A percentile compares a stretch with the other conserved stretches of the same genome.
These are phyloP conservation scores for Cenchrus purpureus DNA, from an alignment of 176 grass and related monocot species.

Conservation along the genomic window DNA sequence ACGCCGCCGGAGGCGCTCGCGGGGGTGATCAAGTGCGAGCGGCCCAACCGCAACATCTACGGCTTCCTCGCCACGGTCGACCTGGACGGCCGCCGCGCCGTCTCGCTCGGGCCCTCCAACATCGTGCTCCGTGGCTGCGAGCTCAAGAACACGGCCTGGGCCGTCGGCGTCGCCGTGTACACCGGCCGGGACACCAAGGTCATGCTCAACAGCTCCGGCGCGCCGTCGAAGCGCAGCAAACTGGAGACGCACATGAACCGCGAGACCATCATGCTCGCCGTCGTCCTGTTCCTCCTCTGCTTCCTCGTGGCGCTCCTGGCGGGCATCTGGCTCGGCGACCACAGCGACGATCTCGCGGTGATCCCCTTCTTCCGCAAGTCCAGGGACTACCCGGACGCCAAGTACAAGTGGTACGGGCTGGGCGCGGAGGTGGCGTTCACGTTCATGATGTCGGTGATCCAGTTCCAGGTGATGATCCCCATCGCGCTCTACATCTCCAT, in stretches of 20 bases:
- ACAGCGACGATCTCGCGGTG: slow-evolving; percentile 46
- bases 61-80: slow-evolving; percentile 85
- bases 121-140: slow-evolving; percentile 89
- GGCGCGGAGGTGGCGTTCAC: slow-evolving; percentile 69
- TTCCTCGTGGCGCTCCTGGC: slow-evolving; percentile 55
- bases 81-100: slow-evolving; percentile 50
- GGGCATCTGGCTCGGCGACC: slow-evolving; percentile 72
- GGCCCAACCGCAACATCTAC: slow-evolving; percentile 92
- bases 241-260: slow-evolving; percentile 83
- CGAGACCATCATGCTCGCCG: slow-evolving; percentile 66
- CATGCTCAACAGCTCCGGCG: slow-evolving; percentile 89
- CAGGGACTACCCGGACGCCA: neutral
- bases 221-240: slow-evolving; percentile 92
- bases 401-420: slow-evolving; percentile 77
- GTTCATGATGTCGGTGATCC: slow-evolving; percentile 80
- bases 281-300: slow-evolving; percentile 55
- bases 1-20: slow-evolving; percentile 41
- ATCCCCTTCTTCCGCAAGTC: slow-evolving; percentile 75
- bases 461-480: slow-evolving; percentile 90
- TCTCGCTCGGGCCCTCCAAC: slow-evolving; percentile 81
- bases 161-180: slow-evolving; percentile 80
- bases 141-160: slow-evolving; percentile 89
- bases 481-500: slow-evolving; percentile 94
- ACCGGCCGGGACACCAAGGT: slow-evolving; percentile 91
- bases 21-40: slow-evolving; percentile 77